Percentiles rank a stretch among this genome's conserved stretches.
These are phyloP conservation scores for Striga hermonthica DNA, from an alignment of 305 asterid species.

Conservation along the genomic window DNA sequence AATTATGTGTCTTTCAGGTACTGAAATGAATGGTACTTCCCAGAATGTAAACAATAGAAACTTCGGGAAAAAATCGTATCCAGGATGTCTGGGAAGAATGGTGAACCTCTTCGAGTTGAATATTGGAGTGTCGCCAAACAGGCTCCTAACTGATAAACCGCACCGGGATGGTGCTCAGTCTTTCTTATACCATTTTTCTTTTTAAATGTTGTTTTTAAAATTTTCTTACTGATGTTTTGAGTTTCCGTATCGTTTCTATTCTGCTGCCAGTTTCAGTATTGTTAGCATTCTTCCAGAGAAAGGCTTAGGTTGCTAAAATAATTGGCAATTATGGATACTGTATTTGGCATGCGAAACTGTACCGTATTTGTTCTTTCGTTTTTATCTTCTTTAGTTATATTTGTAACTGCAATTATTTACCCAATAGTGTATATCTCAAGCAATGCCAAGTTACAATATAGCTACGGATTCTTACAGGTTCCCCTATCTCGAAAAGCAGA, in stretches of 20 bases:
- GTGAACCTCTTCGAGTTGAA: conserved; percentile 78
- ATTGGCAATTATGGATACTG: conserved; percentile 19
- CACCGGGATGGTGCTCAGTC: conserved; percentile 56
- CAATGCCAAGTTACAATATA: conserved; percentile 28
- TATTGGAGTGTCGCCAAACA: conserved; percentile 55
- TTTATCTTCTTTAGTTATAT: background rate
- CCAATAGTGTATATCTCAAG: conserved; percentile 8
- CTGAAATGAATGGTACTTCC: conserved; percentile 62
- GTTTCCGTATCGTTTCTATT: conserved; percentile 4
- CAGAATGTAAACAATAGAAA: conserved; percentile 40
- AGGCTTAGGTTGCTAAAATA: conserved; percentile 1
- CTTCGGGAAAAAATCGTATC: conserved; percentile 57
- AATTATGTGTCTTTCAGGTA: conserved; percentile 40
- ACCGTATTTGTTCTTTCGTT: background rate
- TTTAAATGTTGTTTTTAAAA: background rate
- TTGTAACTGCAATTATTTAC: too few species aligned
- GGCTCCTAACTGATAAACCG: conserved; percentile 70
- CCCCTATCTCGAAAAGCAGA: conserved; percentile 66
- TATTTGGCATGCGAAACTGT: conserved; percentile 19
- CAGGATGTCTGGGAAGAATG: conserved; percentile 93
- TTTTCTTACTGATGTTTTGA: conserved; percentile 5
- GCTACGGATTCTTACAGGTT: conserved; percentile 47
- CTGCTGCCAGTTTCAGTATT: conserved; percentile 5
- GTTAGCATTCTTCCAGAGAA: background rate
- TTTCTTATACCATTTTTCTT: conserved; percentile 21